Evolutionary conservation across 2,329 filamentous ascomycete species (phyloP), one percentile per base, ranked within the genome.

Genomic region (Aspergillus piperis): DNA sequence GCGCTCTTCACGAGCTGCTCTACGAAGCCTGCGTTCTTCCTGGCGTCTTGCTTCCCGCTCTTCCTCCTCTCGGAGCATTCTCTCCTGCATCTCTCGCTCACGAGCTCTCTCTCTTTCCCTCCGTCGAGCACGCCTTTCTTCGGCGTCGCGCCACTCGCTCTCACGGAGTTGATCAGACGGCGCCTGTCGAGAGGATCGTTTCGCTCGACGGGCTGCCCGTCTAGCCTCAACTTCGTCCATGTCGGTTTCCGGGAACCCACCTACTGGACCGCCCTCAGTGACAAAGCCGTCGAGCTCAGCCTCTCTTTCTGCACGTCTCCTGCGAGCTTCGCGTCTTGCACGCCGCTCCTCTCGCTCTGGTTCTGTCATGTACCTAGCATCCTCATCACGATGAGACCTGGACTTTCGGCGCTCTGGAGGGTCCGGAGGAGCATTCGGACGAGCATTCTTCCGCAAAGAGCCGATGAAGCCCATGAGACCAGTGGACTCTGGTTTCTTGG

Each of bases 391-490:
- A 51, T 71, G 68, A 25, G 74, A 72, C 23, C 74, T 73, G 30
- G 76, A 75, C 55, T 74, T 77, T 10, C 70, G 70, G 27, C 74
- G 71, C 36, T 78, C 74, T 19, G 74, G 70, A 44, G 69, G 62
- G 15, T 77, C 76, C 4, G 72, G 68, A 7, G 70, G 68, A 2
- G 70, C 62, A 27, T 66, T 67, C 55, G 72, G 68, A 7, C 70
- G 68, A 2, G 70, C 62, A 27, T 66, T 67, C 55, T 74, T 76
- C 25, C 75, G 70, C 25, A 78, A 60, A 2, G 76, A 77, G 8
- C 86, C 86, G 65, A 92, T 87, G 5, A 92, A 79, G n/a, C 84
- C 83, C 77, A 86, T 84, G 15, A 88, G 74, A 21, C 84, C 83
- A 58, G 80, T 77, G 57, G 67, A 66, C 58, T 82, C 82, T 55